Percentiles rank a stretch among this genome's conserved stretches.
These are phyloP conservation scores for Psilocybe sp. DNA, from an alignment of 768 basidiomycete genomes.

Conservation along the genomic window DNA sequence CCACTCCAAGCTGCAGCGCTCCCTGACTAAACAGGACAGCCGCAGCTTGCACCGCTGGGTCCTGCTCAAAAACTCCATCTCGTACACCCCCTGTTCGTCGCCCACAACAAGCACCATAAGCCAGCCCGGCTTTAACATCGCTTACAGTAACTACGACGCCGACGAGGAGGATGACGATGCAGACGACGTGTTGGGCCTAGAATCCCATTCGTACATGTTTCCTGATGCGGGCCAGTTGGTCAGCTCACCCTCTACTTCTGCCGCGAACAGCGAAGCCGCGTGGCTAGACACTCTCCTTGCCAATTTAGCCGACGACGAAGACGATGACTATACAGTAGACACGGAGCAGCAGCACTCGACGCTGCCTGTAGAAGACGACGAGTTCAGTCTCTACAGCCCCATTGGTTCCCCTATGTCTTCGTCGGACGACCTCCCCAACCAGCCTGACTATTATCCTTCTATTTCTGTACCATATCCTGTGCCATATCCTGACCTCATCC, in stretches of 20 bases:
- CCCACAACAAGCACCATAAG: slow-evolving; percentile 29
- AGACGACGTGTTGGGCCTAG: slow-evolving; percentile 50
- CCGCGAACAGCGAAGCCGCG: slow-evolving; percentile 53
- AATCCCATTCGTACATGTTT: slow-evolving; percentile 74
- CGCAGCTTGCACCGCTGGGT: slow-evolving; percentile 86
- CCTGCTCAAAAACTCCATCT: slow-evolving; percentile 80
- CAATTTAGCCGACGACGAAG: slow-evolving; percentile 68
- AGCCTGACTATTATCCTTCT: slow-evolving; percentile 43
- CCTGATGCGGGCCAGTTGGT: slow-evolving; percentile 68
- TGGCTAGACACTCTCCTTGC: slow-evolving; percentile 85
- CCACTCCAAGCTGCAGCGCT: slow-evolving; percentile 71
- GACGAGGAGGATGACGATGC: slow-evolving; percentile 40
- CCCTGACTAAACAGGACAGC: slow-evolving; percentile 58
- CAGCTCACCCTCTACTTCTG: slow-evolving; percentile 20
- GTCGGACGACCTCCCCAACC: slow-evolving; percentile 67
- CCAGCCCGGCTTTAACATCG: slow-evolving; percentile 22
- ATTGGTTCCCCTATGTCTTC: slow-evolving; percentile 71
- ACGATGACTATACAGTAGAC: slow-evolving; percentile 53
- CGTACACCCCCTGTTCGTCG: slow-evolving; percentile 44
- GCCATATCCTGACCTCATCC: slow-evolving; percentile 63
- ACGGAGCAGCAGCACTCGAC: slow-evolving; percentile 45
- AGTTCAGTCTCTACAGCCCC: slow-evolving; percentile 61
- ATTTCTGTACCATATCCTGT: slow-evolving; percentile 57
- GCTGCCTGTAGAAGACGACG: slow-evolving; percentile 58
- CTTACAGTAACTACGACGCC: slow-evolving; percentile 37